Evolutionary conservation across 805 yeast species (phyloP), one percentile per base, ranked within the genome.

Genomic region (Yarrowia alimentaria): DNA sequence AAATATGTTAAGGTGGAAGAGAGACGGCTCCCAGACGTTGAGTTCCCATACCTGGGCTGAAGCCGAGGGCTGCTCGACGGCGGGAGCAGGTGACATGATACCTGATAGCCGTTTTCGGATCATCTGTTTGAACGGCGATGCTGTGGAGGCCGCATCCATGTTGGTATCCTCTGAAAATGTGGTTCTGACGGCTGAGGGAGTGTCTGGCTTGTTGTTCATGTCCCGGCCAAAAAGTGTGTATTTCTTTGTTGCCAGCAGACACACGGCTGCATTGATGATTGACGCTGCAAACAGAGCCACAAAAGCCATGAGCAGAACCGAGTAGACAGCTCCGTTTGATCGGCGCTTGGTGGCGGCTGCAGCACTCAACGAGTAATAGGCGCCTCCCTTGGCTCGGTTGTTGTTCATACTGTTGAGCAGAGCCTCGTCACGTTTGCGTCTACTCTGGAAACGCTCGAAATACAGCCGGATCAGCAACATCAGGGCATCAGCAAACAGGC

Each of bases 11-110:
- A 83, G 67, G 24, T 72, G 72, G 61, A 82, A 80, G 55, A 70
- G 70, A 0, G 83, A 73, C 0, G 91, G 91, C 33, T 71, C 69
- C 94, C 94, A 85, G 43, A 83, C 75, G 14, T 66, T 67, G 32
- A 85, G 62, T 53, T 77, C 75, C 78, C 83, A 83, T 1, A 43
- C 50, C n/a, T 32, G 37, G 8, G 21, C 5, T 2, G 20, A 6
- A 29, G 11, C 17, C 7, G 31, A 6, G 1, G n/a, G 10, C n/a
- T 25, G 7, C 16, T 30, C 28, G n/a, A 20, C 29, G 29, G 5
- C 19, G 2, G 14, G 30, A 8, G 47, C 47, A 9, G 47, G 47
- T 2, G 13, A 8, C 24, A 40, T 40, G 33, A 40, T 26, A 6
- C 47, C 47, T 1, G 47, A 40, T 5, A 42, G 35, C 5, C 43